Evolutionary conservation across 345 rosid species (phyloP).

Genomic region (Clarkia xantiana): DNA sequence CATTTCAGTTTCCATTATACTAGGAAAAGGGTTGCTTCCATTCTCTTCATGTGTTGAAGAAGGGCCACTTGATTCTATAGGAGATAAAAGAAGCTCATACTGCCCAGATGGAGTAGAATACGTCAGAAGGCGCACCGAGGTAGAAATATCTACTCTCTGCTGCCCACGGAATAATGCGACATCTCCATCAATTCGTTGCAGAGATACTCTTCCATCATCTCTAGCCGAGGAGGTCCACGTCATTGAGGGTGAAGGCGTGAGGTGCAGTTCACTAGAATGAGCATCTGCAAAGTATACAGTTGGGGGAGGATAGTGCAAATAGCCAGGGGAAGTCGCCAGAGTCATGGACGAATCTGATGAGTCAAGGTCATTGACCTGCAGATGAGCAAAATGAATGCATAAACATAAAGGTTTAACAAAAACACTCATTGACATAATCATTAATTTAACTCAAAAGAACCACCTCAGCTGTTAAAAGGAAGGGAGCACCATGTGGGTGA

Average conservation of each 20-base stretch:
- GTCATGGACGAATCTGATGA: constrained; percentile 55
- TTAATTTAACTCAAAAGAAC: neutral
- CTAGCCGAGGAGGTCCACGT: constrained; percentile 34
- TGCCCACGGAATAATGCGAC: constrained; percentile 22
- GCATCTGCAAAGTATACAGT: constrained; percentile 41
- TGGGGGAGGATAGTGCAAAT: constrained; percentile 52
- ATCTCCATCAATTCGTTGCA: constrained; percentile 27
- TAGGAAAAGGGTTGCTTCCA: constrained; percentile 15
- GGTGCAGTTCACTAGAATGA: constrained; percentile 33
- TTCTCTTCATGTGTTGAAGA: constrained; percentile 22
- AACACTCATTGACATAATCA: no score
- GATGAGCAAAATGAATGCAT: constrained; percentile 11
- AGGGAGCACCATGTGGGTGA: constrained; percentile 62
- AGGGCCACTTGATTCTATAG: constrained; percentile 34
- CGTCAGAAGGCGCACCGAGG: constrained; percentile 29
- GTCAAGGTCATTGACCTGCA: constrained; percentile 77
- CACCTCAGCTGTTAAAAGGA: constrained; percentile 69
- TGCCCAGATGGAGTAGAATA: constrained; percentile 35
- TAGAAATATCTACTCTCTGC: constrained; percentile 30
- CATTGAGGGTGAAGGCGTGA: constrained; percentile 32
- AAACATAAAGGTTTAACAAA: no score
- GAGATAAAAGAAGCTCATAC: constrained; percentile 40
- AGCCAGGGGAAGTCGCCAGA: constrained; percentile 51
- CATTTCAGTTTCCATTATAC: constrained; percentile 21
- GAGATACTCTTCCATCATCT: constrained; percentile 28